These are phyloP conservation scores for Aegilops sharonensis DNA, from an alignment of 176 grass and related monocot species.

Conservation along the genomic window DNA sequence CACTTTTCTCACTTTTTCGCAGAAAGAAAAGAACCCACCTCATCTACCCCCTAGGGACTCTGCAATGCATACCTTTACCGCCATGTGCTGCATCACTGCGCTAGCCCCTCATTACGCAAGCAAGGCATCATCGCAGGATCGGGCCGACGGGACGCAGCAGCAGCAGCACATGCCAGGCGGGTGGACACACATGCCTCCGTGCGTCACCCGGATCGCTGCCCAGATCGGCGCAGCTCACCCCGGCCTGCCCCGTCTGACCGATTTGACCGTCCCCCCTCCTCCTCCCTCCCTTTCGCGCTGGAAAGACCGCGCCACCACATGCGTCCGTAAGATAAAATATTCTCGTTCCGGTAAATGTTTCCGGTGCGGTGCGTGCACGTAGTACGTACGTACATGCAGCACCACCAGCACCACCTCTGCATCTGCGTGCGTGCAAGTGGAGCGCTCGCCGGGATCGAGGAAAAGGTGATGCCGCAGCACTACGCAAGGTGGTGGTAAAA, in stretches of 20 bases:
- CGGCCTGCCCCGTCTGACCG: not conserved
- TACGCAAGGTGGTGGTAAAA: not conserved
- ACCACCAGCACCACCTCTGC: not conserved
- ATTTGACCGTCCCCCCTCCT: not conserved
- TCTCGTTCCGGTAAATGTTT: not conserved
- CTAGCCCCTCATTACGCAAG: not conserved
- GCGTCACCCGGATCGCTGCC: slow-evolving; percentile 8
- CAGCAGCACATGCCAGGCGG: not conserved
- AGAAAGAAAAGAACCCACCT: no score
- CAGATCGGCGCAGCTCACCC: slow-evolving; percentile 1
- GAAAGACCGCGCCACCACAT: not conserved
- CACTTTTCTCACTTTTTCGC: no score
- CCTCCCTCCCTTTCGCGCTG: not conserved
- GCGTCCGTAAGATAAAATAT: not conserved
- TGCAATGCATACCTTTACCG: no score
- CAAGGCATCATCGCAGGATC: slow-evolving; percentile 11
- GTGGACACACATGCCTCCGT: slow-evolving; percentile 1
- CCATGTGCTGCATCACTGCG: not conserved
- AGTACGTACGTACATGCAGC: not conserved
- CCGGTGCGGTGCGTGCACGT: not conserved
- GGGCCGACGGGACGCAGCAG: not conserved
- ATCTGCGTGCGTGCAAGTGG: not conserved
- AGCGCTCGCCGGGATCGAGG: not conserved
- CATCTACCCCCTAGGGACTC: no score
- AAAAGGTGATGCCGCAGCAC: slow-evolving; percentile 15